Evolutionary conservation across 129 eudicot species (phyloP), one percentile per base, ranked within the genome.

Genomic region (Mikania micrantha): DNA sequence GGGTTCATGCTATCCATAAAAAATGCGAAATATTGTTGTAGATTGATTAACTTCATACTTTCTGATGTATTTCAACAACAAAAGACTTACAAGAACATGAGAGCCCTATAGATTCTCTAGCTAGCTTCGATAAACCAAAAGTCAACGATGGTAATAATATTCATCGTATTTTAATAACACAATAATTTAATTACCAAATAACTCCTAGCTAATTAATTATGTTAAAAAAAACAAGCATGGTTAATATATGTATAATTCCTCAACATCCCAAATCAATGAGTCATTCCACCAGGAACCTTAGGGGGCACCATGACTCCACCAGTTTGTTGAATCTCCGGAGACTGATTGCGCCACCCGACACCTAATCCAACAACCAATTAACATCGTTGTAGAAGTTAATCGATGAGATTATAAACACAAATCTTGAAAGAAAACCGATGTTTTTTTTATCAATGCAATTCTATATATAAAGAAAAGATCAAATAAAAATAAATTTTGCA

Each of bases 241-340:
- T 50, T 9, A 68, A n/a, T n/a, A n/a, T n/a, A n/a, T n/a, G n/a
- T n/a, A n/a, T n/a, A n/a, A 75, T 75, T 67, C 74, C 80, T 75
- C 80, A 75, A 67, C 64, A 17, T 68, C 80, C 80, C 80, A 67
- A 75, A 53, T 73, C 44, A 73, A 52, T 74, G 80, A 47, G 36
- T 58, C 80, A 75, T 75, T 50, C 74, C 80, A 27, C 69, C 74
- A 24, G 70, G 74, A 67, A 75, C 80, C 11, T 22, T 59, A 3
- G 80, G 80, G 59, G 80, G 64, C 21, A 48, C 64, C 80, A 60
- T 67, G 54, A 60, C 19, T 36, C 70, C 80, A 67, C 80, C 69
- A 2, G 42, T 58, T 75, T 75, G 74, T 27, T 75, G 74, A 42
- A 75, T 61, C 36, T 67, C 80, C 6, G 64, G 80, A 8, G 80